Percentiles rank a stretch among this genome's conserved stretches.
Evolutionary conservation across 1,139 yeast species (phyloP).

Genomic region (Zygoascus meyerae): DNA sequence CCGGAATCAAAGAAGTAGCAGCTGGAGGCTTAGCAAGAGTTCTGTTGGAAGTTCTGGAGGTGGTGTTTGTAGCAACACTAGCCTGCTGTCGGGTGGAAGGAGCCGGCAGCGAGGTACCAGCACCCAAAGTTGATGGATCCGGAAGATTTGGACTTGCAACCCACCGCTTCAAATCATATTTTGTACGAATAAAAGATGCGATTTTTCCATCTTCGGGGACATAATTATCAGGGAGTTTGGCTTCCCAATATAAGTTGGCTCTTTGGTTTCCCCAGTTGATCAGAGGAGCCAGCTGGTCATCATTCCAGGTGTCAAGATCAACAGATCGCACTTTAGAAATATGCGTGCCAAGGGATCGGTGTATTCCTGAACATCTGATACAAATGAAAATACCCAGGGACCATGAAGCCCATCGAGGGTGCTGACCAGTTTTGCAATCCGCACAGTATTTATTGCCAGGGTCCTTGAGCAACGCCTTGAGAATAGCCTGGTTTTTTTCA

Average conservation of each 20-base stretch:
- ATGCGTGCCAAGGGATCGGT: constrained; percentile 93
- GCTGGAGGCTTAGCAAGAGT: constrained; percentile 1
- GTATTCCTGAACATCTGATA: constrained; percentile 90
- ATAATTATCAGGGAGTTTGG: constrained; percentile 61
- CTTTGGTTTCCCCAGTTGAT: constrained; percentile 79
- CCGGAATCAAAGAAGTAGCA: constrained; percentile 18
- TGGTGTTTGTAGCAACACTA: not conserved
- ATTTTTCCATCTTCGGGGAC: constrained; percentile 81
- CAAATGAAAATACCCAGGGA: constrained; percentile 88
- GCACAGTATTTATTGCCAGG: constrained; percentile 75
- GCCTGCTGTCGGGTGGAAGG: not conserved
- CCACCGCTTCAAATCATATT: constrained; percentile 91
- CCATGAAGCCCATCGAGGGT: constrained; percentile 99
- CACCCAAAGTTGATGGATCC: constrained; percentile 45
- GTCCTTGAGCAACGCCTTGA: constrained; percentile 68
- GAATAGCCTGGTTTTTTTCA: constrained; percentile 47
- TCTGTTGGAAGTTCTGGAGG: constrained; percentile 2
- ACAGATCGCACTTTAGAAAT: constrained; percentile 56
- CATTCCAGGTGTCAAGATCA: constrained; percentile 95
- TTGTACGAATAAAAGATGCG: constrained; percentile 83
- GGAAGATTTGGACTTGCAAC: constrained; percentile 48
- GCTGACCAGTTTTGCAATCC: constrained; percentile 82
- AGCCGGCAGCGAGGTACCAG: constrained; percentile 13
- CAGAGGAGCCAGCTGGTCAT: constrained; percentile 80
- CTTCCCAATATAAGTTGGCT: constrained; percentile 79